A percentile compares a stretch with the other conserved stretches of the same genome.
Evolutionary conservation across 2,329 filamentous ascomycete species (phyloP).

Genomic region (Thermoascus crustaceus): DNA sequence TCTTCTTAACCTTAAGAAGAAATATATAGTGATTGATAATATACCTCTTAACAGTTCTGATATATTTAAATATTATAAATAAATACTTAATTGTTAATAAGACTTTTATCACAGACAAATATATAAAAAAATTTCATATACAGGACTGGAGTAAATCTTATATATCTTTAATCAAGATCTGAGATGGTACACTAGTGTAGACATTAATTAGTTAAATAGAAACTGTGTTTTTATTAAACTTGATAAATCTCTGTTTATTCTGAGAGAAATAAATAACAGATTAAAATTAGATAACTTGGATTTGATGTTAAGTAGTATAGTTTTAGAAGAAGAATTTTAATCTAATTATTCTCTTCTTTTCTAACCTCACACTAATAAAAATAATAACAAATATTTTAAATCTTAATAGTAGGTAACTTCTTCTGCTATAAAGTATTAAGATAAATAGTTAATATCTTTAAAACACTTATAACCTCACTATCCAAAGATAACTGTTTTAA

Average conservation of each 20-base stretch:
- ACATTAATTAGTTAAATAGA: not conserved
- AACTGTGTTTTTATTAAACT: not conserved
- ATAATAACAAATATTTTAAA: not conserved
- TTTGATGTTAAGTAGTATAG: too few species aligned
- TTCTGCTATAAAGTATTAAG: not conserved
- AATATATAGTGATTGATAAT: not conserved
- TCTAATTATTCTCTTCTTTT: too few species aligned
- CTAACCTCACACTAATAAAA: not conserved
- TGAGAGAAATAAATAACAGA: too few species aligned
- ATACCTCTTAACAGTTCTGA: not conserved
- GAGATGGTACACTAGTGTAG: too few species aligned
- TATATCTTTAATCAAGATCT: too few species aligned
- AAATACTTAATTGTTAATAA: not conserved
- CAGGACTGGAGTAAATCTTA: too few species aligned
- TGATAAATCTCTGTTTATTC: not conserved
- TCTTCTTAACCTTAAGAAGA: not conserved
- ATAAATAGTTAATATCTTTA: not conserved
- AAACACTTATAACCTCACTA: not conserved
- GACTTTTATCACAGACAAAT: not conserved
- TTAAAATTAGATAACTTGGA: too few species aligned
- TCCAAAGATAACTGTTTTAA: too few species aligned
- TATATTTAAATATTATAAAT: not conserved
- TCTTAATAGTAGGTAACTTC: not conserved
- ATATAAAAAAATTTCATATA: not conserved
- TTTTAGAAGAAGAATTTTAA: too few species aligned